Conservation (phyloP, 106 monocot species). For the Hemerocallis citrina region DNA sequence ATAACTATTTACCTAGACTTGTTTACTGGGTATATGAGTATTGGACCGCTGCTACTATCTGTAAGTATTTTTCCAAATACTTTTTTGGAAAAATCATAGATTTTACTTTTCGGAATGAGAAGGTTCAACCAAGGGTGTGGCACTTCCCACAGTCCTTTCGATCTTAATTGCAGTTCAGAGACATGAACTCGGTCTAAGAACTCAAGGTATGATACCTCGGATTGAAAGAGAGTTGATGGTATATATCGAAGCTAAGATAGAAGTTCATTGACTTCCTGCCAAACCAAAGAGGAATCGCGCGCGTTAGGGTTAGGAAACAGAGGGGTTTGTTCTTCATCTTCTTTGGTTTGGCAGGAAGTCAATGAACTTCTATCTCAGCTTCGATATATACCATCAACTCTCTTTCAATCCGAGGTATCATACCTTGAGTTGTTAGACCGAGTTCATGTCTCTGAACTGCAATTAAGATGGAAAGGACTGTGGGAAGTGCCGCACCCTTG, state of each 20-base stretch:
- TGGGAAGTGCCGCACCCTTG: constrained; percentile 97
- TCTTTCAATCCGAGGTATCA: constrained; percentile 78
- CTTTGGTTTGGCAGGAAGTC: constrained; percentile 42
- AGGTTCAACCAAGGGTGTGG: constrained; percentile 97
- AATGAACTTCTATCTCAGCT: constrained; percentile 49
- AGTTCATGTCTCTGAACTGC: constrained; percentile 58
- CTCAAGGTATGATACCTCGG: constrained; percentile 76
- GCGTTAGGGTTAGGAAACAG: too few species aligned
- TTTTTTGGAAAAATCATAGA: constrained; percentile 45
- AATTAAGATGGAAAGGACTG: constrained; percentile 60
- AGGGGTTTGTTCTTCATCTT: too few species aligned
- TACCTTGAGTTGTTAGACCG: constrained; percentile 85
- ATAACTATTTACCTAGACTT: constrained; percentile 62
- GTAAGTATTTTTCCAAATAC: constrained; percentile 73
- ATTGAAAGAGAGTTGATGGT: constrained; percentile 65
- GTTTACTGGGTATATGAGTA: constrained; percentile 84
- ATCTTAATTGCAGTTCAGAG: constrained; percentile 56
- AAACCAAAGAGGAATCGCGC: too few species aligned
- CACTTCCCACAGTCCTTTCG: constrained; percentile 80
- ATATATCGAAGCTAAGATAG: constrained; percentile 68
- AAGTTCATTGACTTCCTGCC: constrained; percentile 51
- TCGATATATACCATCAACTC: constrained; percentile 53
- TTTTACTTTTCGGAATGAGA: constrained; percentile 51
- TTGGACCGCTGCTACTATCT: constrained; percentile 82
- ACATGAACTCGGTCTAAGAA: constrained; percentile 80